Base-by-base conservation (phyloP, 306 rosid species). In the Cicer bijugum region DNA sequence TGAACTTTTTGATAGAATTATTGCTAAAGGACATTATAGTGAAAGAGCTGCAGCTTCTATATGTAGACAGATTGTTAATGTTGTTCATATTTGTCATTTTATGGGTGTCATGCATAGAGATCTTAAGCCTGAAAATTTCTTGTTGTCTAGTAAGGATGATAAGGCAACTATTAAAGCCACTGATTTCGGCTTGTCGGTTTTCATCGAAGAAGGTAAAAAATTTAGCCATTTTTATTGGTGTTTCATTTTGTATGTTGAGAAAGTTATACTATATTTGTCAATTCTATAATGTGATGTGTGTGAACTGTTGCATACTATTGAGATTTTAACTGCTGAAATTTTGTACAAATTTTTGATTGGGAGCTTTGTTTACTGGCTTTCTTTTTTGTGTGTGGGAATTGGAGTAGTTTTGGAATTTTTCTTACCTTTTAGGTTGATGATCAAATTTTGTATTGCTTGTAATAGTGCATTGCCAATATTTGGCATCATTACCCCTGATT, bases 71-170 rank as follows among this genome's bases (percentile, higher is more conserved):
- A 82, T 93, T 84, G 97, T 93, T 71, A 90, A 85, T 51, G 98
- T 89, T 77, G 97, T 92, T 51, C 81, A 92, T 69, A 84, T 85
- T 51, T 90, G 98, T 66, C 93, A 90, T 83, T 92, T 90, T 45
- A 90, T 92, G 98, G 98, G 98, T 7, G 97, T 92, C 48, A 90
- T 92, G 92, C 98, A 92, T 62, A 84, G 97, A 78, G 98, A 92
- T 80, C 84, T 92, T 42, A 90, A 92, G 84, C 98, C 98, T 2
- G 97, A 92, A 87, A 92, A 92, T 86, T 92, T 92, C 88, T 84
- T 92, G 85, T 80, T 90, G 2, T 86, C 98, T 44, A 81, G 93
- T 81, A 90, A 85, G 83, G 89, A 87, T 55, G 91, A 87, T 47
- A 82, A 73, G 78, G 89, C 96, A 20, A 83, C 78, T 81, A 79